These are phyloP conservation scores for Orychophragmus violaceus DNA, from an alignment of 345 rosid species.

Conservation along the genomic window DNA sequence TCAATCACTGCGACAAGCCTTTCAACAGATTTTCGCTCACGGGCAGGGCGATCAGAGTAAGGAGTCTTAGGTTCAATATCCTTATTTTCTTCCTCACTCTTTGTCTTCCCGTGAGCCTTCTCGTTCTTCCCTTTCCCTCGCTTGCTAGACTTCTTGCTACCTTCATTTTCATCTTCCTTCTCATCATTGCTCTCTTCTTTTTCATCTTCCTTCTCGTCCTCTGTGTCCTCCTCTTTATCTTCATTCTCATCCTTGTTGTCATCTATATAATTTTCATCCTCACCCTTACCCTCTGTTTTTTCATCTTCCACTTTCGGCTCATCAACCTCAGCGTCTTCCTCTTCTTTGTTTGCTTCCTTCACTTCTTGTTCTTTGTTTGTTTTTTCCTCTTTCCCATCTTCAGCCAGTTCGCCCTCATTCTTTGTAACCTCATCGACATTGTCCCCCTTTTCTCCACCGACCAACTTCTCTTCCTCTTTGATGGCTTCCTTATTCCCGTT, in stretches of 20 bases:
- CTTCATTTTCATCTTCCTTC: constrained; percentile 33
- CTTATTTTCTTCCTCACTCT: constrained; percentile 36
- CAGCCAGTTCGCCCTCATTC: constrained; percentile 7
- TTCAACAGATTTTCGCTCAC: constrained; percentile 89
- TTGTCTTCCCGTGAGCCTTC: constrained; percentile 42
- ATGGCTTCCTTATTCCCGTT: constrained; percentile 20
- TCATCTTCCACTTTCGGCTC: constrained; percentile 15
- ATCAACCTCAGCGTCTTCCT: not conserved
- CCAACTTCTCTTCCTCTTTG: constrained; percentile 25
- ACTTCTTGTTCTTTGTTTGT: constrained; percentile 1
- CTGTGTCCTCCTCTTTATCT: constrained; percentile 2
- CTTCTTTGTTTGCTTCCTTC: constrained; percentile 12
- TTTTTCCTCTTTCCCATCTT: constrained; percentile 14
- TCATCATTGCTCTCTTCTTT: constrained; percentile 24
- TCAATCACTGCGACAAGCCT: constrained; percentile 80
- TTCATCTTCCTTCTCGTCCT: constrained; percentile 23
- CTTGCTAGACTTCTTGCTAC: constrained; percentile 34
- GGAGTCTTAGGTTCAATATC: constrained; percentile 59
- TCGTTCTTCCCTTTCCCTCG: constrained; percentile 36
- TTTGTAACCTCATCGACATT: constrained; percentile 29
- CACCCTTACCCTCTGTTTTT: constrained; percentile 17
- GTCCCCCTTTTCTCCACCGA: constrained; percentile 26
- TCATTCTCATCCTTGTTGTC: constrained; percentile 17
- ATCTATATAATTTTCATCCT: constrained; percentile 12
- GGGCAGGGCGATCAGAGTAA: constrained; percentile 69